Conservation (phyloP, 352 stramenopile genomes). For the Pythium aphanidermatum region DNA sequence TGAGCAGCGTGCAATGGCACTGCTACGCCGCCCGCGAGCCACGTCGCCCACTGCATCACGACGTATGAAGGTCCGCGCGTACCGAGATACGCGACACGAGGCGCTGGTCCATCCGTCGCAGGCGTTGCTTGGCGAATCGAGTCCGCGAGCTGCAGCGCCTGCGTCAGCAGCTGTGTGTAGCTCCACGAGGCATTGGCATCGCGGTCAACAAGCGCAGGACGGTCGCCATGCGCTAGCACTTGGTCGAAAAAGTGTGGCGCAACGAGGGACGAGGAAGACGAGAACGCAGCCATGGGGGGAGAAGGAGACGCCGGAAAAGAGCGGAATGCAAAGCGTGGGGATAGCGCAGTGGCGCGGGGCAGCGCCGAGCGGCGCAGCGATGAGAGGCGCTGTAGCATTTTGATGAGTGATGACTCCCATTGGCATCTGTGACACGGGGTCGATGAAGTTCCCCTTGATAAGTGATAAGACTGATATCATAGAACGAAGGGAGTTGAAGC, state of each 20-base stretch:
- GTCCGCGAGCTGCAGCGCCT: constrained; percentile 26
- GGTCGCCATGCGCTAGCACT: constrained; percentile 11
- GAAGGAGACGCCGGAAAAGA: too few relatives aligned
- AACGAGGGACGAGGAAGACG: too few relatives aligned
- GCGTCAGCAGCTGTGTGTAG: constrained; percentile 29
- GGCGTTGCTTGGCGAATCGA: constrained; percentile 10
- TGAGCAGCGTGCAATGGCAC: constrained; percentile 61
- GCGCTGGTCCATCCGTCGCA: constrained; percentile 20
- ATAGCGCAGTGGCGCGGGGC: too few relatives aligned
- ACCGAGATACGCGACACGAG: constrained; percentile 35
- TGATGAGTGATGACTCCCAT: too few relatives aligned
- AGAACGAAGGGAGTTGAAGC: too few relatives aligned
- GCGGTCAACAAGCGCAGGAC: constrained; percentile 10
- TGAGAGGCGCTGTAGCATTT: too few relatives aligned
- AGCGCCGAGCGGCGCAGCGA: too few relatives aligned
- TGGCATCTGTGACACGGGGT: too few relatives aligned
- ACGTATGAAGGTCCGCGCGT: constrained; percentile 43
- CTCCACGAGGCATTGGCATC: constrained; percentile 29
- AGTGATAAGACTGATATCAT: too few relatives aligned
- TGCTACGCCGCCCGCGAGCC: constrained; percentile 53
- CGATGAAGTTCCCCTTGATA: too few relatives aligned
- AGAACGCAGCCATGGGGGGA: too few relatives aligned
- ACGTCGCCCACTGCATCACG: constrained; percentile 70
- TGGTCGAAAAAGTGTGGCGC: constrained; percentile 22
- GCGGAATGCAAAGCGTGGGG: too few relatives aligned